These are phyloP conservation scores for Cystobasidiaceae sp. DNA, from an alignment of 1,284 basidiomycete genomes.

Conservation along the genomic window DNA sequence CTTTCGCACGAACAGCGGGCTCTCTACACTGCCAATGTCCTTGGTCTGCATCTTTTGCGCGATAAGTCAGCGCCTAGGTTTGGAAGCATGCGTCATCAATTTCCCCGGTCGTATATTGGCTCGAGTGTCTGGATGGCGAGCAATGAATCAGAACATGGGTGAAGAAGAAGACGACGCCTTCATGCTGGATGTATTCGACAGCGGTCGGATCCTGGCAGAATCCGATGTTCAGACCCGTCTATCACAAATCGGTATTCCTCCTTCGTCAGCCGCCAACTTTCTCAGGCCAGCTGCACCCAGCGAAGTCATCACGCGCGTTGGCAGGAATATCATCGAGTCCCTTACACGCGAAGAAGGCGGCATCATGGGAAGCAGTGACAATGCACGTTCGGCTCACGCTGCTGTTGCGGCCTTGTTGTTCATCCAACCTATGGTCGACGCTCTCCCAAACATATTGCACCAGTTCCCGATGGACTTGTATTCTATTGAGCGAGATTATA, in stretches of 20 bases:
- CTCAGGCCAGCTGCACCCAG: slow-evolving; percentile 34
- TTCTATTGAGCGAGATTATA: slow-evolving; percentile 48
- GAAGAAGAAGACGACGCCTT: slow-evolving; percentile 44
- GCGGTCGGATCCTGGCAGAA: slow-evolving; percentile 45
- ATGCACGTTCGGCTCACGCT: slow-evolving; percentile 23
- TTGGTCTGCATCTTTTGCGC: slow-evolving; percentile 59
- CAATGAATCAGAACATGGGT: not conserved
- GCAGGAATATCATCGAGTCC: slow-evolving; percentile 23
- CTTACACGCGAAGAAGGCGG: slow-evolving; percentile 21
- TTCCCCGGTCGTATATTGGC: slow-evolving; percentile 57
- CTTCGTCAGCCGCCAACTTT: slow-evolving; percentile 37
- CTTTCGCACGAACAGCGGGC: not conserved
- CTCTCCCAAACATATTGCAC: slow-evolving; percentile 24
- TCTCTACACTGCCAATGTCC: slow-evolving; percentile 56
- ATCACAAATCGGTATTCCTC: slow-evolving; percentile 42
- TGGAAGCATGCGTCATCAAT: slow-evolving; percentile 55
- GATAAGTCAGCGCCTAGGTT: slow-evolving; percentile 54
- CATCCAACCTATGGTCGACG: slow-evolving; percentile 27
- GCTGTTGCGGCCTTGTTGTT: slow-evolving; percentile 26
- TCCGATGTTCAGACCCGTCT: slow-evolving; percentile 47
- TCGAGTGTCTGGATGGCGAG: slow-evolving; percentile 48
- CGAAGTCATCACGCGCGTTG: slow-evolving; percentile 19
- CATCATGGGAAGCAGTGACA: slow-evolving; percentile 1
- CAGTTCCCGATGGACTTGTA: slow-evolving; percentile 32
- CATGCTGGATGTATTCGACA: slow-evolving; percentile 54